Conservation (phyloP, 1,284 basidiomycete genomes). For the Leccinum insigne region DNA sequence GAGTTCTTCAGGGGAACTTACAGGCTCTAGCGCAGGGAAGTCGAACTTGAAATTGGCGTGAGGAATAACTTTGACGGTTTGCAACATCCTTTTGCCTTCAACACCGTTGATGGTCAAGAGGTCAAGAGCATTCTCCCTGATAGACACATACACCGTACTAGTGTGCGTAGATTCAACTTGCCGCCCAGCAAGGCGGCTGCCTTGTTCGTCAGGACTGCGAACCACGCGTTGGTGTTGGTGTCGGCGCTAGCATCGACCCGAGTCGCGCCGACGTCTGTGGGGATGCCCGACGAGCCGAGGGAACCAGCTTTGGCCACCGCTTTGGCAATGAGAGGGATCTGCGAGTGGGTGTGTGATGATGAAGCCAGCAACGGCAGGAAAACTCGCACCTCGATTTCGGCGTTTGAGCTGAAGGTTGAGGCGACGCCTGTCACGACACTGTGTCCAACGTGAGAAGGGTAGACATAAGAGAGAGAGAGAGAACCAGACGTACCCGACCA, state of each 20-base stretch:
- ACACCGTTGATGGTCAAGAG: slow-evolving; percentile 47
- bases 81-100: slow-evolving; percentile 91
- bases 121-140: no score
- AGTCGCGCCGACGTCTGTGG: slow-evolving; percentile 17
- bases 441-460: not conserved
- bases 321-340: slow-evolving; percentile 23
- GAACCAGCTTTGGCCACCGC: slow-evolving; percentile 29
- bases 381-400: slow-evolving; percentile 47
- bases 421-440: slow-evolving; percentile 41
- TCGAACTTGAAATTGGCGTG: slow-evolving; percentile 70
- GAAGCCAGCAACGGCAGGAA: not conserved
- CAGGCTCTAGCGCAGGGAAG: slow-evolving; percentile 73
- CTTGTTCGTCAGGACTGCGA: slow-evolving; percentile 27
- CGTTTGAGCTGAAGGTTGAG: slow-evolving; percentile 38
- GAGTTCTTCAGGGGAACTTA: slow-evolving; percentile 72
- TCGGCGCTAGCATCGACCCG: slow-evolving; percentile 19
- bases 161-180: slow-evolving; percentile 1
- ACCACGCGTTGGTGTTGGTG: slow-evolving; percentile 9
- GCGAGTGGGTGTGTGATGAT: not conserved
- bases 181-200: slow-evolving; percentile 22
- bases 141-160: no score
- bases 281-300: slow-evolving; percentile 24
- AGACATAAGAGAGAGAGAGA: no score
- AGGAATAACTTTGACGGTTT: slow-evolving; percentile 92
- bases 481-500: slow-evolving; percentile 39